A percentile compares a stretch with the other conserved stretches of the same genome.
phyloP scores from a whole-genome alignment of 345 rosid genomes.

The Aethionema arabicum region DNA sequence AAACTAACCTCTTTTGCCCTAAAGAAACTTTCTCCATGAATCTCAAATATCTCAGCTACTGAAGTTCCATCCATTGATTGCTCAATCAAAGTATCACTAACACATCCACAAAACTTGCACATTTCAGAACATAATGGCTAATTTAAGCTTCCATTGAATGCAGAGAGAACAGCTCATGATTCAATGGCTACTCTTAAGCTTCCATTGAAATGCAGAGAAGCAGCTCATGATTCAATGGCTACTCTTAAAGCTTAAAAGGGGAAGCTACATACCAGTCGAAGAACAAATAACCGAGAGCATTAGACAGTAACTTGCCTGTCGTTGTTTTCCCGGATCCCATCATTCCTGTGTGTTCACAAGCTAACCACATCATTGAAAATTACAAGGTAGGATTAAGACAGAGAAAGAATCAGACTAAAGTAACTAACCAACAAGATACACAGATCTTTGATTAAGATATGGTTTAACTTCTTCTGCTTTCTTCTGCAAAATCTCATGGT shows the following conservation, averaged over 20 bases:
- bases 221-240: background rate
- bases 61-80: constrained; percentile 55
- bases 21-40: constrained; percentile 76
- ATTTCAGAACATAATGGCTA: background rate
- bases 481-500: constrained; percentile 58
- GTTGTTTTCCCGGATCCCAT: constrained; percentile 99
- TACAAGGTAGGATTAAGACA: constrained; percentile 14
- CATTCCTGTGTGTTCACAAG: constrained; percentile 53
- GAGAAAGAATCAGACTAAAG: constrained; percentile 13
- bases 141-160: background rate
- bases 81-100: constrained; percentile 78
- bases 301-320: constrained; percentile 75
- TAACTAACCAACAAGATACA: constrained; percentile 93
- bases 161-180: background rate
- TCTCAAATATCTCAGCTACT: constrained; percentile 77
- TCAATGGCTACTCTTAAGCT: background rate
- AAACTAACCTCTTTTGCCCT: constrained; percentile 76
- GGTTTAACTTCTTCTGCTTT: constrained; percentile 73
- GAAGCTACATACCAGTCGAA: constrained; percentile 65
- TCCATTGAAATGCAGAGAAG: background rate
- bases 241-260: background rate
- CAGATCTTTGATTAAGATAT: constrained; percentile 67
- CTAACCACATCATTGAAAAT: constrained; percentile 17
- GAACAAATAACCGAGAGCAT: constrained; percentile 69
- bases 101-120: constrained; percentile 35